phyloP scores from a whole-genome alignment of 148 eudicot genomes.

The Amaranthus hypochondriacus region DNA sequence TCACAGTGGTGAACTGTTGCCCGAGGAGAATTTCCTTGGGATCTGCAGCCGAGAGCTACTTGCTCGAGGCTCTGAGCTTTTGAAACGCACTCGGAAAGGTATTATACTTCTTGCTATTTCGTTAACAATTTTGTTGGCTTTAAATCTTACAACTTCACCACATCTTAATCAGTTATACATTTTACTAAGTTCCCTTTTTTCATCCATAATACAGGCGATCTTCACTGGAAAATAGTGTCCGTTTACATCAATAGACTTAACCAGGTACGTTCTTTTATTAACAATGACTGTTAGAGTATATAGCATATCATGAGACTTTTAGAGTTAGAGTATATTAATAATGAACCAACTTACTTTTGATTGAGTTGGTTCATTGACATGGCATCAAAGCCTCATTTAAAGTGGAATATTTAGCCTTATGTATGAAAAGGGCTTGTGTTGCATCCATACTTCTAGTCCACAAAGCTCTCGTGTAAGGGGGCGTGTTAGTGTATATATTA shows the following conservation, averaged over 20 bases:
- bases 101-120: neutral
- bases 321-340: too few species aligned
- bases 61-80: constrained; percentile 73
- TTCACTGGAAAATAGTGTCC: constrained; percentile 96
- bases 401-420: too few species aligned
- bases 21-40: constrained; percentile 80
- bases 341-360: too few species aligned
- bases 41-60: constrained; percentile 71
- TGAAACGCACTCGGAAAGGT: constrained; percentile 89
- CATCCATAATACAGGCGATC: constrained; percentile 59
- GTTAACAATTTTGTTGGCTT: neutral
- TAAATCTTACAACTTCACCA: neutral
- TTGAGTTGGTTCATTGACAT: too few species aligned
- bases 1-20: constrained; percentile 69
- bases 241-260: constrained; percentile 71
- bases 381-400: too few species aligned
- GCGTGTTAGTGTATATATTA: too few species aligned
- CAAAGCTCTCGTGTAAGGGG: too few species aligned
- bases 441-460: too few species aligned
- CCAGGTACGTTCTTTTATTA: constrained; percentile 41
- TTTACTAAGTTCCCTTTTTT: neutral
- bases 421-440: too few species aligned
- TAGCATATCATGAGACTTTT: too few species aligned
- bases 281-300: neutral
- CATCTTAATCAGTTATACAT: neutral